Evolutionary conservation across 169 alveolate species (phyloP).

Genomic region (Plasmodium relictum): DNA sequence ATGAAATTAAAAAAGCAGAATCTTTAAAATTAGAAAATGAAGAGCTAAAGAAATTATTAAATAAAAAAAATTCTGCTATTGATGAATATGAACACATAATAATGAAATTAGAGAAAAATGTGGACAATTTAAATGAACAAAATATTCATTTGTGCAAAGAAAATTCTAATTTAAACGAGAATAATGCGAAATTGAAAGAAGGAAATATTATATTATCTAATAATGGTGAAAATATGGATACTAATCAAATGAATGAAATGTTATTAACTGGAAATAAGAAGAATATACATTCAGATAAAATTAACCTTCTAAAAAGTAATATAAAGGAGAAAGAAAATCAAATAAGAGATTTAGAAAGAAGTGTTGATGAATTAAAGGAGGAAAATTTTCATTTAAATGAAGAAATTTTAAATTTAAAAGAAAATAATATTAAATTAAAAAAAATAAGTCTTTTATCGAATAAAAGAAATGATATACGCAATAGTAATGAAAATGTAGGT

Average conservation of each 20-base stretch:
- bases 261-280: neutral
- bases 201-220: conserved; percentile 6
- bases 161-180: conserved; percentile 20
- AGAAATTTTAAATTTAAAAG: conserved; percentile 41
- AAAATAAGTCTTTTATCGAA: conserved; percentile 3
- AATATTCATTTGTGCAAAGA: conserved; percentile 17
- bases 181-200: neutral
- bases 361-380: conserved; percentile 5
- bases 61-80: conserved; percentile 4
- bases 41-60: conserved; percentile 40
- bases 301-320: neutral
- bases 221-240: neutral
- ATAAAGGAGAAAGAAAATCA: conserved; percentile 1
- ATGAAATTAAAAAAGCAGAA: conserved; percentile 54
- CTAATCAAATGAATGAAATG: neutral
- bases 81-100: conserved; percentile 38
- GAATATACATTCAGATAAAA: neutral
- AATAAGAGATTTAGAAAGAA: conserved; percentile 21
- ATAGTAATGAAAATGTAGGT: conserved; percentile 18
- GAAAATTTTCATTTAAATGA: conserved; percentile 34
- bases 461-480: neutral
- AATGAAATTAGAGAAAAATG: conserved; percentile 18
- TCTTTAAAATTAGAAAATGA: conserved; percentile 47
- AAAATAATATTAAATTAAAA: conserved; percentile 26
- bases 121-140: conserved; percentile 30